Evolutionary conservation across 257 asterid genomes (phyloP).

Genomic region (Capsicum chinense): DNA sequence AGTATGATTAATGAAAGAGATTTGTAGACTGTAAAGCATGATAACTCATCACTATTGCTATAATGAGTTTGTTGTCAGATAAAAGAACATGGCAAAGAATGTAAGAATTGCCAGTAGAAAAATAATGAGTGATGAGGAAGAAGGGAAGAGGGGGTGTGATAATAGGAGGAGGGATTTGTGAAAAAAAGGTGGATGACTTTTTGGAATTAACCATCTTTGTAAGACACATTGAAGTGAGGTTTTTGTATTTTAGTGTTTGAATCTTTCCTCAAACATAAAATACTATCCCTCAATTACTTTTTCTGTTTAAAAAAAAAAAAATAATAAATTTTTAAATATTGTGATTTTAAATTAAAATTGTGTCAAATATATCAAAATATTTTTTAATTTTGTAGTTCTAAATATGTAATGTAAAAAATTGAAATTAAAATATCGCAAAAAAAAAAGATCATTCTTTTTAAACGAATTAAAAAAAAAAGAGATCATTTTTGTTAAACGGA

Average conservation of each 20-base stretch:
- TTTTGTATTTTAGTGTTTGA: constrained; percentile 22
- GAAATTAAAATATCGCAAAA: too few relatives aligned
- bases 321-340: too few relatives aligned
- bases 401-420: too few relatives aligned
- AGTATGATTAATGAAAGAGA: not conserved
- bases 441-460: too few relatives aligned
- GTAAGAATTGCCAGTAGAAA: not conserved
- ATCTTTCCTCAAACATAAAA: constrained; percentile 3
- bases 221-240: constrained; percentile 14
- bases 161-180: not conserved
- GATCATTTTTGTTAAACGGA: too few relatives aligned
- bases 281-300: not conserved
- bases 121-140: constrained; percentile 2
- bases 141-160: not conserved
- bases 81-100: not conserved
- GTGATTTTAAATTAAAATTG: too few relatives aligned
- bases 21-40: constrained; percentile 22
- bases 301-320: too few relatives aligned
- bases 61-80: not conserved
- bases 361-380: too few relatives aligned
- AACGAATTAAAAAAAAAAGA: too few relatives aligned
- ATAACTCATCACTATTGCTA: not conserved
- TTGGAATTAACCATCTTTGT: constrained; percentile 30
- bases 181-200: constrained; percentile 25
- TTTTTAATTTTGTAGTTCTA: too few relatives aligned